Conservation (phyloP, 2,329 filamentous ascomycete genomes). For the Trichoderma aggressivum region DNA sequence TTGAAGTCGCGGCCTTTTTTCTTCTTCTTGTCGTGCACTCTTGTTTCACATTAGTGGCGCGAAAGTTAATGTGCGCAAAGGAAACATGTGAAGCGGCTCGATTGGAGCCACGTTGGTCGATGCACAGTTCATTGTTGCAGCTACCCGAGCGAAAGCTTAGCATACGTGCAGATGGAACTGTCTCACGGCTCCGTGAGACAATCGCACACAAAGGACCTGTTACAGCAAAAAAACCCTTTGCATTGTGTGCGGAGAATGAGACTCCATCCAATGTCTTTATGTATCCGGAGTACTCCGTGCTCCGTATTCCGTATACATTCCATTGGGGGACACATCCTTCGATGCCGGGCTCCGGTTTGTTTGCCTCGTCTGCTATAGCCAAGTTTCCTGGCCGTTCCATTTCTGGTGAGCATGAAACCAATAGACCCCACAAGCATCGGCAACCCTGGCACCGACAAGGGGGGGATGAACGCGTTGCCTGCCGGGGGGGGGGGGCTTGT, state of each 20-base stretch:
- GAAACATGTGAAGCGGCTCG: not conserved
- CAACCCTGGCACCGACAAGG: not conserved
- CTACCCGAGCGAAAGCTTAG: not conserved
- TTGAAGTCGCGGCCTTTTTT: not conserved
- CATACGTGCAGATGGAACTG: not conserved
- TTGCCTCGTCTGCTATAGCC: not conserved
- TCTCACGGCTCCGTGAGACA: not conserved
- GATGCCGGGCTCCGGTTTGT: not conserved
- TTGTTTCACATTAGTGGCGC: not conserved
- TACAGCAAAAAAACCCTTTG: not conserved
- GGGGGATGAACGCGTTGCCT: not conserved
- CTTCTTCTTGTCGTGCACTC: not conserved
- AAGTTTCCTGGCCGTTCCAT: not conserved
- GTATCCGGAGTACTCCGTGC: conserved; percentile 1
- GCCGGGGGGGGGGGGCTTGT: not conserved
- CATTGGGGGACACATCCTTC: not conserved
- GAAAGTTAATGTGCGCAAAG: not conserved
- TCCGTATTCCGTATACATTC: not conserved
- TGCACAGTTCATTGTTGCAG: not conserved
- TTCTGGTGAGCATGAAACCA: conserved; percentile 11
- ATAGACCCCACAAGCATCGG: not conserved
- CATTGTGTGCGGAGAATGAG: conserved; percentile 1
- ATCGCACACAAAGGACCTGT: not conserved
- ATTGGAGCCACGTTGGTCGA: conserved; percentile 8
- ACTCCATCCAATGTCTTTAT: not conserved